A percentile compares a stretch with the other conserved stretches of the same genome.
phyloP scores from a whole-genome alignment of 164 flowering plant species.

The Annona squamosa region DNA sequence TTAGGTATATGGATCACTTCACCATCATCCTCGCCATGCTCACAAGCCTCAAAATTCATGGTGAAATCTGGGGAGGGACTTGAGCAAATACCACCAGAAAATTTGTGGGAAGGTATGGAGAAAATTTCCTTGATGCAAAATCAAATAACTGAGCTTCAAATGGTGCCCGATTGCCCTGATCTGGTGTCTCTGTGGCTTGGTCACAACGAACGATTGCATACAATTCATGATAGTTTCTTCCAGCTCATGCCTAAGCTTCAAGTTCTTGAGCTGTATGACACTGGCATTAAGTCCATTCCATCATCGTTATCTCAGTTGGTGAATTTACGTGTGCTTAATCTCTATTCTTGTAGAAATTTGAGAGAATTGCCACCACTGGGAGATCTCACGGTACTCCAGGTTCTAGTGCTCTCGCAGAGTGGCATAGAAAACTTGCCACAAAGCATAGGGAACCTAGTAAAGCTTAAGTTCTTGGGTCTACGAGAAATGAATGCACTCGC shows the following conservation, averaged over 20 bases:
- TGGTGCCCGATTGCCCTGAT: background rate
- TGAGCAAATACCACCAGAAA: background rate
- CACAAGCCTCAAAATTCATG: background rate
- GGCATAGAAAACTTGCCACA: background rate
- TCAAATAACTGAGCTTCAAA: background rate
- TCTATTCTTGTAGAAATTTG: background rate
- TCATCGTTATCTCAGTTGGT: background rate
- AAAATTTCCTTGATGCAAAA: conserved; percentile 7
- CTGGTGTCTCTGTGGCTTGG: background rate
- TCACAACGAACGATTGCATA: background rate
- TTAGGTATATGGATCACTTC: conserved; percentile 4
- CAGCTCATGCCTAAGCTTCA: conserved; percentile 1
- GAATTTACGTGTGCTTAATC: background rate
- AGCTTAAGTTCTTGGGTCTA: conserved; percentile 1
- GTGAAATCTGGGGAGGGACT: background rate
- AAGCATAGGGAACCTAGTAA: background rate
- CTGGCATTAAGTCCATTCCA: background rate
- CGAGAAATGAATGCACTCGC: background rate
- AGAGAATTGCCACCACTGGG: background rate
- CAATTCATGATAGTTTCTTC: background rate
- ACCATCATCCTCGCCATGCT: background rate
- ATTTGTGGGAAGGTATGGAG: background rate
- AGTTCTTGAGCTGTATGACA: background rate
- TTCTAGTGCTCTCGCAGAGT: background rate
- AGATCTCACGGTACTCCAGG: background rate